Evolutionary conservation across 169 alveolate genomes (phyloP).

Genomic region (Plasmodium blacklocki): DNA sequence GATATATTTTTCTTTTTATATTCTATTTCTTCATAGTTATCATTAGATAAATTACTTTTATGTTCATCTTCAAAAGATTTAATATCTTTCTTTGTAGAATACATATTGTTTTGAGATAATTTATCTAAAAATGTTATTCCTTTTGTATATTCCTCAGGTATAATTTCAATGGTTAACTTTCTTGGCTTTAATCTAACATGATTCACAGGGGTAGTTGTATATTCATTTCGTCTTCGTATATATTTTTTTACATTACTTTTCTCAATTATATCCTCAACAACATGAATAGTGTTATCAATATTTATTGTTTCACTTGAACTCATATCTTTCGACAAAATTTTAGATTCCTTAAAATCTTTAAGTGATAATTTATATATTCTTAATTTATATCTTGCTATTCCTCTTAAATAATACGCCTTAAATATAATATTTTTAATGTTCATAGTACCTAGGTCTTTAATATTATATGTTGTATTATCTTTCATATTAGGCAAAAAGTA

Average conservation of each 20-base stretch:
- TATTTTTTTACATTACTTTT: constrained; percentile 58
- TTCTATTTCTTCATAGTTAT: not conserved
- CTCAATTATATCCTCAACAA: constrained; percentile 40
- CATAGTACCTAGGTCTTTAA: constrained; percentile 10
- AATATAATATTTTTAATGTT: constrained; percentile 57
- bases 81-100: not conserved
- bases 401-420: constrained; percentile 74
- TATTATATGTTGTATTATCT: constrained; percentile 7
- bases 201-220: constrained; percentile 28
- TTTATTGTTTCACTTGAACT: not conserved
- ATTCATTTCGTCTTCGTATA: constrained; percentile 56
- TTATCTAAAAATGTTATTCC: not conserved
- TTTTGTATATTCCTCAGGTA: constrained; percentile 16
- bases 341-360: constrained; percentile 57
- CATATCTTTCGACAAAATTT: constrained; percentile 5
- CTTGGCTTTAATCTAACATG: constrained; percentile 32
- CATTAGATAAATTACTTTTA: not conserved
- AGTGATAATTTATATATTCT: constrained; percentile 63
- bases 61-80: not conserved
- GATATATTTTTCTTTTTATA: not conserved
- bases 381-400: constrained; percentile 71
- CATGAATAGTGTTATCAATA: constrained; percentile 42
- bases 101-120: not conserved
- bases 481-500: constrained; percentile 40
- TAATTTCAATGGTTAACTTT: constrained; percentile 25